Conservation (phyloP, 2,329 filamentous ascomycete species). For the Cercospora berteroae region DNA sequence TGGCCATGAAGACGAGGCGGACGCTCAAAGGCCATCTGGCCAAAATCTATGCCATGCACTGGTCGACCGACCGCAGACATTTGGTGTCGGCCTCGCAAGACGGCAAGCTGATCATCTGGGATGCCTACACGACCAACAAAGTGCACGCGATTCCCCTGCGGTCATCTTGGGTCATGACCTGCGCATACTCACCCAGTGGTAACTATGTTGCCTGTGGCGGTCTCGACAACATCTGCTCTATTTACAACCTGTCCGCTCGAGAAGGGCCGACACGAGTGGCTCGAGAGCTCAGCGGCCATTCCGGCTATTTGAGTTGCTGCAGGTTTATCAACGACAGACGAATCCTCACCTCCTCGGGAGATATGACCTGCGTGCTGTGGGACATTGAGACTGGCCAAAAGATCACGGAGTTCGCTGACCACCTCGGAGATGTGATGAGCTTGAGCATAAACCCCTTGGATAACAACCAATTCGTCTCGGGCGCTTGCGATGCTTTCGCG, state of each 20-base stretch:
- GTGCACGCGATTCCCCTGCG: constrained; percentile 96
- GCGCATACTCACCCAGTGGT: constrained; percentile 95
- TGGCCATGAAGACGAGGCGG: constrained; percentile 95
- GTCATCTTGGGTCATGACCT: constrained; percentile 99
- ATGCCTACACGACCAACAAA: constrained; percentile 99
- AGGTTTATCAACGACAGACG: constrained; percentile 98
- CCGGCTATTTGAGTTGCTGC: constrained; percentile 96
- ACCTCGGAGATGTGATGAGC: constrained; percentile 98
- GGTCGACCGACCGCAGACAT: constrained; percentile 96
- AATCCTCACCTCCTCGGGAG: constrained; percentile 95
- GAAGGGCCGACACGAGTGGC: constrained; percentile 97
- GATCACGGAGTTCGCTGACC: constrained; percentile 96
- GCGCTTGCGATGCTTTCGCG: constrained; percentile 95
- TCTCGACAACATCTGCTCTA: constrained; percentile 98
- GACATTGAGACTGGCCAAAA: constrained; percentile 98
- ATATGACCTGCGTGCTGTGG: constrained; percentile 99
- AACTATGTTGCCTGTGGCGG: constrained; percentile 99
- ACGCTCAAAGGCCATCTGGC: constrained; percentile 96
- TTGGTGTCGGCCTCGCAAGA: constrained; percentile 97
- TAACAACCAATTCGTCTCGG: constrained; percentile 99
- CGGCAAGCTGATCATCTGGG: constrained; percentile 99
- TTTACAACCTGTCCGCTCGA: constrained; percentile 96
- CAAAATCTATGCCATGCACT: constrained; percentile 99
- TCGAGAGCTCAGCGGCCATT: constrained; percentile 92
- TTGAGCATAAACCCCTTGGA: constrained; percentile 99